Percentiles rank a stretch among this genome's conserved stretches.
Evolutionary conservation across 2,329 filamentous ascomycete genomes (phyloP).

Genomic region (Atkinsonella hypoxylon): DNA sequence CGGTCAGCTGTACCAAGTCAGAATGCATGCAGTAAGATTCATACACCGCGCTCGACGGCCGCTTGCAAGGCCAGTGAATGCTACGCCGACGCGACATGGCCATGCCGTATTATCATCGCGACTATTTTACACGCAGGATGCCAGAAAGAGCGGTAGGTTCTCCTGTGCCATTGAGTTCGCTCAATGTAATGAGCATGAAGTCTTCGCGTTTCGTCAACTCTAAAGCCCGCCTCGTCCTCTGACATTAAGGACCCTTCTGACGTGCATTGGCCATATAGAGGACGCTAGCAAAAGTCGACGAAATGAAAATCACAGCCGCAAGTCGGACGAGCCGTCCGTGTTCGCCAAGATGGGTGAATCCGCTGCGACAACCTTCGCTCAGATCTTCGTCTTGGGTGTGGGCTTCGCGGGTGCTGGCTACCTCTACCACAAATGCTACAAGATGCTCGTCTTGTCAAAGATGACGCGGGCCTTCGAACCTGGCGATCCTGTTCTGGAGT

Average conservation of each 20-base stretch:
- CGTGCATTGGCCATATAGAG: not conserved
- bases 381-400: slow-evolving; percentile 57
- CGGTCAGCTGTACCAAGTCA: not conserved
- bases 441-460: slow-evolving; percentile 79
- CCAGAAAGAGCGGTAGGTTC: slow-evolving; percentile 3
- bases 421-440: slow-evolving; percentile 75
- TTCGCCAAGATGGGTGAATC: slow-evolving; percentile 57
- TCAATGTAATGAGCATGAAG: not conserved
- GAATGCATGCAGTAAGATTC: slow-evolving; percentile 3
- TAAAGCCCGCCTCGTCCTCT: too few species aligned
- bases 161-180: not conserved
- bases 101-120: not conserved
- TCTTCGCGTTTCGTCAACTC: too few species aligned
- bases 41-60: not conserved
- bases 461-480: slow-evolving; percentile 87
- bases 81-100: not conserved
- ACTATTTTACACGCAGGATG: slow-evolving; percentile 3
- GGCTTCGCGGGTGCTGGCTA: slow-evolving; percentile 58
- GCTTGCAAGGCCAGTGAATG: not conserved
- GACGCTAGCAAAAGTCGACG: not conserved
- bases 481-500: slow-evolving; percentile 77
- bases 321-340: slow-evolving; percentile 23
- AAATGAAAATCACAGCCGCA: not conserved
- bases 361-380: slow-evolving; percentile 64
- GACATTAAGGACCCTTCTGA: too few species aligned